These are phyloP conservation scores for Barnettozyma hawaiiensis DNA, from an alignment of 1,139 yeast species.

Conservation along the genomic window DNA sequence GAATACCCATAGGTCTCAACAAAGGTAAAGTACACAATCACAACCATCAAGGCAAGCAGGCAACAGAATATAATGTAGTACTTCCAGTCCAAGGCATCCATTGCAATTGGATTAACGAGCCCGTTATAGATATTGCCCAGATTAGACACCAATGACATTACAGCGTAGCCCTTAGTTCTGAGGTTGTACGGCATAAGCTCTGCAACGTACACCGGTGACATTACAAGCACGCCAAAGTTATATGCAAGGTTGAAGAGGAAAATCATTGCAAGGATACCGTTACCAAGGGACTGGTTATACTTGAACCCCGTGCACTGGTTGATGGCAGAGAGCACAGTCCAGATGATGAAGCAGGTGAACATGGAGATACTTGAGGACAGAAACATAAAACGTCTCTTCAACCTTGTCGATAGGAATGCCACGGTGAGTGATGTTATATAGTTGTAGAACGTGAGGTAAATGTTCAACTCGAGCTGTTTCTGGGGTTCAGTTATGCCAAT, in stretches of 20 bases:
- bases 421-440: not conserved
- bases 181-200: constrained; percentile 35
- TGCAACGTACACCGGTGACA: constrained; percentile 30
- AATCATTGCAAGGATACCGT: constrained; percentile 20
- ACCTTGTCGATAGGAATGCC: not conserved
- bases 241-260: constrained; percentile 30
- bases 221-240: constrained; percentile 27
- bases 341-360: not conserved
- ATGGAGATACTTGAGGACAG: not conserved
- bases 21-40: constrained; percentile 36
- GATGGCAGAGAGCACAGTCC: not conserved
- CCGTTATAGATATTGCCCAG: constrained; percentile 33
- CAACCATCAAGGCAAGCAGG: constrained; percentile 33
- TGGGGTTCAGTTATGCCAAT: constrained; percentile 31
- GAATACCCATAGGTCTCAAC: constrained; percentile 47
- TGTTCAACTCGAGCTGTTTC: not conserved
- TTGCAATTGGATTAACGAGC: constrained; percentile 52
- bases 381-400: not conserved
- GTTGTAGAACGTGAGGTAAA: not conserved
- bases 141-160: constrained; percentile 29
- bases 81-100: constrained; percentile 51
- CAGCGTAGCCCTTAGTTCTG: constrained; percentile 30
- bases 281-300: not conserved
- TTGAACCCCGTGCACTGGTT: not conserved
- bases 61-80: constrained; percentile 49